Evolutionary conservation across 2,329 filamentous ascomycete species (phyloP).

Genomic region (Mollisiaceae sp.): DNA sequence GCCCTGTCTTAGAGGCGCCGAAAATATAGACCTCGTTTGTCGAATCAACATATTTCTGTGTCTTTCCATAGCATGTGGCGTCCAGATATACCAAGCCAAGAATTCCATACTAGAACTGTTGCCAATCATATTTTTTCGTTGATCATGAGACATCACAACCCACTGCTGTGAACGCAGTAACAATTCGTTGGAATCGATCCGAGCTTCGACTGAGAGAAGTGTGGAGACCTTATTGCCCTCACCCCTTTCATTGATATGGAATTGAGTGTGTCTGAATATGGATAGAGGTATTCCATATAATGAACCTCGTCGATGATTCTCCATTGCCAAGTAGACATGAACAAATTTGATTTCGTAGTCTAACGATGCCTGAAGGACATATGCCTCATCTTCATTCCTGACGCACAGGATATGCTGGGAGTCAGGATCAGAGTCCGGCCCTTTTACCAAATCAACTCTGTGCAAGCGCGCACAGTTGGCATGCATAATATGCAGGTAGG

Average conservation of each 20-base stretch:
- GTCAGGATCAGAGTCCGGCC: not conserved
- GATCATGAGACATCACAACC: not conserved
- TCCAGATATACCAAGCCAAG: not conserved
- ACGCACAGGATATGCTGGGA: not conserved
- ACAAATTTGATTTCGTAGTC: not conserved
- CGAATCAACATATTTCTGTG: not conserved
- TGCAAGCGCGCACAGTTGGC: not conserved
- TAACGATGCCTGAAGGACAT: not conserved
- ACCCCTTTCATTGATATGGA: not conserved
- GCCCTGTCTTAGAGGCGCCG: too few species aligned
- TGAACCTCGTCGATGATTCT: not conserved
- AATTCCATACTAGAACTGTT: too few species aligned
- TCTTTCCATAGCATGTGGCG: not conserved
- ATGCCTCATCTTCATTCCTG: not conserved
- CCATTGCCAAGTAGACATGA: not conserved
- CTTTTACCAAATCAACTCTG: not conserved
- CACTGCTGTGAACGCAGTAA: not conserved
- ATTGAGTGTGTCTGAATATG: not conserved
- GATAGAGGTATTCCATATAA: not conserved
- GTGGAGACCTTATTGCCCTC: not conserved
- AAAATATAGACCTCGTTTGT: not conserved
- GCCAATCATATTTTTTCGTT: not conserved
- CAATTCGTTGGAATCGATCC: not conserved
- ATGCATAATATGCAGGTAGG: not conserved
- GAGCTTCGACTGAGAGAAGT: not conserved